phyloP scores from a whole-genome alignment of 1,284 basidiomycete species.

The Farysia itapuensis region DNA sequence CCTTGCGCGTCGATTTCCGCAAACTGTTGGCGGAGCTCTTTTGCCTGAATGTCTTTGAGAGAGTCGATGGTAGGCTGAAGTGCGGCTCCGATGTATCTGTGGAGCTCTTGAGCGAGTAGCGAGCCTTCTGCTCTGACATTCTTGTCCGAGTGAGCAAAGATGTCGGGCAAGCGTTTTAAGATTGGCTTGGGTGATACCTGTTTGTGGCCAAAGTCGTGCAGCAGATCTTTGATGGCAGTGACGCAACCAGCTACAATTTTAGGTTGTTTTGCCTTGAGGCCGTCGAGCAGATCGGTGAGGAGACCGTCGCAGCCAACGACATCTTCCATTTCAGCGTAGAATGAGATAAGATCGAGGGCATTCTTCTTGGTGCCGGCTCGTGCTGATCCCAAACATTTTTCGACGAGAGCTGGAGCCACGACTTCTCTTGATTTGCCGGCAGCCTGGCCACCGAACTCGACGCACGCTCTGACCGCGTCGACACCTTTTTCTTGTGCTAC shows the following conservation, averaged over 20 bases:
- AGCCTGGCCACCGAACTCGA: conserved; percentile 87
- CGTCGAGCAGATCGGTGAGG: conserved; percentile 81
- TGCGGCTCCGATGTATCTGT: conserved; percentile 84
- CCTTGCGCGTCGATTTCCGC: conserved; percentile 79
- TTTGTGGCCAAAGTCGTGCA: conserved; percentile 79
- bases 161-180: conserved; percentile 83
- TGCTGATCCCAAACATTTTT: conserved; percentile 91
- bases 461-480: conserved; percentile 73
- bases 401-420: conserved; percentile 85
- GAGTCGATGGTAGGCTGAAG: conserved; percentile 86
- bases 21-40: conserved; percentile 90
- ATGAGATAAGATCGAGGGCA: conserved; percentile 79
- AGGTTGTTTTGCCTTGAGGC: conserved; percentile 87
- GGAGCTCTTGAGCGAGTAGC: conserved; percentile 74
- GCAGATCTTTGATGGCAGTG: conserved; percentile 72
- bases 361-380: conserved; percentile 84
- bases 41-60: conserved; percentile 96
- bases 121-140: conserved; percentile 90
- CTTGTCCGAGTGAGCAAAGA: conserved; percentile 94
- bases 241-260: conserved; percentile 86
- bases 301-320: conserved; percentile 72
- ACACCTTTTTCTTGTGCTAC: conserved; percentile 97
- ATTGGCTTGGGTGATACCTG: conserved; percentile 74
- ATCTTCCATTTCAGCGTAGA: conserved; percentile 94
- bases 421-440: conserved; percentile 71